Base-by-base conservation (phyloP, 2,329 filamentous ascomycete genomes). In the Exophiala xenobiotica region DNA sequence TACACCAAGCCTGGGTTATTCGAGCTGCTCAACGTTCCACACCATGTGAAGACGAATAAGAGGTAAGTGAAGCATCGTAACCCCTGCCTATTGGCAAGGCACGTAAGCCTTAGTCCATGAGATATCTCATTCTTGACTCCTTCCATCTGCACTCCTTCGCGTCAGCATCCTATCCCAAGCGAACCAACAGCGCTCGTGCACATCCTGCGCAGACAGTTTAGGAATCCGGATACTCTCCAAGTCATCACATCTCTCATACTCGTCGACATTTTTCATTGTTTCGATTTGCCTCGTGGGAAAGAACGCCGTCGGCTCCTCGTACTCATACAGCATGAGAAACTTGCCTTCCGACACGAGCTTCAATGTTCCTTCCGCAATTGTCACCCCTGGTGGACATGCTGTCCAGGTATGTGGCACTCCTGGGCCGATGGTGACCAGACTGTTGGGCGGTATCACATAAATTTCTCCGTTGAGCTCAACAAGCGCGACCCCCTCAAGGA, bases 311-410 rank as follows among this genome's bases (percentile, higher is more conserved):
- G 49, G 44, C 12, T 55, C 52, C 16, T 58, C 49, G 29, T 58
- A 58, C 31, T 58, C 55, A 41, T 55, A 56, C 14, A 56, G 33
- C 53, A 56, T 54, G n/a, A 58, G 46, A 35, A 58, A 56, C 18
- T 19, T 48, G 12, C 56, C 53, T 1, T 50, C 42, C 3, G 51
- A 54, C n/a, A 38, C 20, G 14, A 31, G 22, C 5, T 24, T 24
- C 22, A 16, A 24, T 19, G 27, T 6, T 29, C 16, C n/a, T 27
- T 9, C 14, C 19, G 26, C 35, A 23, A 57, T 35, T 6, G 38
- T 40, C 18, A 58, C 53, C 8, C 56, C 56, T 4, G 41, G 35
- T 6, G 56, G 56, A 48, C 49, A 56, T 14, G 53, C 53, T 6
- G 50, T 56, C 56, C 56, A 58, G 4, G 56, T 56, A 33, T 58